Evolutionary conservation across 1,284 basidiomycete genomes (phyloP).

Genomic region (Apiotrichum domesticum): DNA sequence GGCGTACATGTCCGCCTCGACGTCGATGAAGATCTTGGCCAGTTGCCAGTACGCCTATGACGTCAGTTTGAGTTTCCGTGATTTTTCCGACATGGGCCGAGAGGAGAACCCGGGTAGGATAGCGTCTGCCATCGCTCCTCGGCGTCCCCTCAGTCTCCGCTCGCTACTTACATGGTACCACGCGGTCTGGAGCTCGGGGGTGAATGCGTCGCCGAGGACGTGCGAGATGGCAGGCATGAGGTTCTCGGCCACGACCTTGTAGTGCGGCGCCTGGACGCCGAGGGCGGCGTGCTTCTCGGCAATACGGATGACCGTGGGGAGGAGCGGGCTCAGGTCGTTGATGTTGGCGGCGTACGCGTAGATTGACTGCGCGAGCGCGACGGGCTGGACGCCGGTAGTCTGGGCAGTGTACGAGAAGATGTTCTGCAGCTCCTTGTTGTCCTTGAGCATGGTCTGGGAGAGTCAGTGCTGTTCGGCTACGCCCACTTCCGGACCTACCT

Average conservation of each 20-base stretch:
- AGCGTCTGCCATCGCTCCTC: too few relatives aligned
- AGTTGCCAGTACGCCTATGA: constrained; percentile 20
- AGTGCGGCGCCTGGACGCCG: constrained; percentile 33
- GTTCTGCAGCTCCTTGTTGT: constrained; percentile 27
- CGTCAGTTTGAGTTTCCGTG: background rate
- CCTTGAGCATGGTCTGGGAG: constrained; percentile 27
- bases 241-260: constrained; percentile 33
- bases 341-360: constrained; percentile 39
- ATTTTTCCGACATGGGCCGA: too few relatives aligned
- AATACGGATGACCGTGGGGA: constrained; percentile 32
- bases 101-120: too few relatives aligned
- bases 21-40: constrained; percentile 33
- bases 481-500: constrained; percentile 2
- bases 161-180: constrained; percentile 24
- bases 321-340: constrained; percentile 32
- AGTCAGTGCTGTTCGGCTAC: background rate
- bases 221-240: constrained; percentile 29
- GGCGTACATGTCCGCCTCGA: constrained; percentile 30
- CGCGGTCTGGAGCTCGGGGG: constrained; percentile 29
- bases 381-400: constrained; percentile 24
- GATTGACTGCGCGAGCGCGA: constrained; percentile 32
- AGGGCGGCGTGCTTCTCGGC: constrained; percentile 37
- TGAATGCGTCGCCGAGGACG: constrained; percentile 35
- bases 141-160: too few relatives aligned
- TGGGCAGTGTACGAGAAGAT: constrained; percentile 33